Base-by-base conservation (phyloP, 2,329 filamentous ascomycete genomes). In the Colletotrichum sp. region DNA sequence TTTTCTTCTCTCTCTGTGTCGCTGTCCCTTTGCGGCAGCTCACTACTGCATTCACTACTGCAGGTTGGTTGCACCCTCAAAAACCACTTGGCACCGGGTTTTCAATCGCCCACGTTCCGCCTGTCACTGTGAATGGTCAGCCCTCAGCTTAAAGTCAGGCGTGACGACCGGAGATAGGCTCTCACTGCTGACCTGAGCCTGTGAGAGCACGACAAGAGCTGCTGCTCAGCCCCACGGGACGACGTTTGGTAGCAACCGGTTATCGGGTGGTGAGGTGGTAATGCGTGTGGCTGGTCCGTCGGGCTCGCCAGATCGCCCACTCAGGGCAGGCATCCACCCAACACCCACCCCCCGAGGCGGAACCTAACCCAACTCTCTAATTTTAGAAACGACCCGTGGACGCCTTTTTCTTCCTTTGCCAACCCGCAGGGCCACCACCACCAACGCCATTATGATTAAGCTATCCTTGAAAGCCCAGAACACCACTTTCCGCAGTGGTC, bases 221-320 rank as follows among this genome's bases (percentile, higher is more conserved):
- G n/a, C 24, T 24, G 44, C 72, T 71, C 68, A 72, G 72, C 55
- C 55, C 63, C 68, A 39, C 26, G 52, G 49, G 28, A 63, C 36
- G 39, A 65, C 30, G 55, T 21, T 66, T 71, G 64, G 57, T 72
- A 64, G 44, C 70, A 64, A 30, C 70, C 73, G 59, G 73, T 52
- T 59, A 67, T 68, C 52, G 73, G 64, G 73, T 68, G 62, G 64
- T 62, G 30, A 74, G 66, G 62, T 76, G 18, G 62, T 60, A 76
- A 49, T 68, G 32, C 26, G 60, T 66, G 69, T 76, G 73, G 73
- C 70, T 73, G 57, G 44, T 63, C 44, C 44, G 57, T 44, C 59
- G 73, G 73, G 64, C 59, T 73, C 57, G 73, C 70, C 70, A 76
- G 70, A 73, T 68, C 69, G 63, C 69, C 69, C 70, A 76, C 63